Base-by-base conservation (phyloP, 2,329 filamentous ascomycete genomes). In the Thelonectria blattea region DNA sequence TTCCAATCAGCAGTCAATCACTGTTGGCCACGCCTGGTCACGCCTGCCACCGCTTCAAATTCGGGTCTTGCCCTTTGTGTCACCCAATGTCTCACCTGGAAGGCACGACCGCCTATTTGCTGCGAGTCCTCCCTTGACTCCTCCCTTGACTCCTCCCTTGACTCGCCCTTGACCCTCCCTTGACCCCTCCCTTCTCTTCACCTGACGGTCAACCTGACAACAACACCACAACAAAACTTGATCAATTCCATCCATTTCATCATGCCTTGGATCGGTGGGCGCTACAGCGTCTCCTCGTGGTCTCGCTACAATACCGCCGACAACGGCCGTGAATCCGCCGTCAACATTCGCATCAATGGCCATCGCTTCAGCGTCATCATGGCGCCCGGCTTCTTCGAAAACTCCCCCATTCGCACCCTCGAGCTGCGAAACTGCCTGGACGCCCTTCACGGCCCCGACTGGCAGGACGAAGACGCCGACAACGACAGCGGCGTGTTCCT, bases 321-420 rank as follows among this genome's bases (percentile, higher is more conserved):
- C 6, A 9, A 17, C 12, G 37, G 24, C 15, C 18, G 10, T 5
- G 30, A 20, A 20, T 32, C 27, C 20, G 11, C n/a, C 9, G 15
- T 50, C 46, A 22, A 18, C 37, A 50, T 56, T 14, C 53, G 53
- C 37, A 43, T 56, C 46, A 56, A 56, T 5, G 53, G 53, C 11
- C 32, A 34, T 7, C 34, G 17, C 4, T 56, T 56, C 17, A 20
- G 37, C 11, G 37, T 56, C 10, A 10, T 27, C 18, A 7, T 56
- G 9, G 2, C 2, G 5, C n/a, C 27, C 10, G 24, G 11, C 24
- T 17, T 24, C 24, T 56, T 56, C 34, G 37, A 43, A 39, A 49
- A 50, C 46, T 56, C 53, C 15, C 53, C 46, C 1, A 10, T 37
- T 1, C 39, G 45, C n/a, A 10, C 47, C 7, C 17, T 24, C 9